Evolutionary conservation across 1,139 yeast genomes (phyloP).

Genomic region (Saccharomyces hybrid): DNA sequence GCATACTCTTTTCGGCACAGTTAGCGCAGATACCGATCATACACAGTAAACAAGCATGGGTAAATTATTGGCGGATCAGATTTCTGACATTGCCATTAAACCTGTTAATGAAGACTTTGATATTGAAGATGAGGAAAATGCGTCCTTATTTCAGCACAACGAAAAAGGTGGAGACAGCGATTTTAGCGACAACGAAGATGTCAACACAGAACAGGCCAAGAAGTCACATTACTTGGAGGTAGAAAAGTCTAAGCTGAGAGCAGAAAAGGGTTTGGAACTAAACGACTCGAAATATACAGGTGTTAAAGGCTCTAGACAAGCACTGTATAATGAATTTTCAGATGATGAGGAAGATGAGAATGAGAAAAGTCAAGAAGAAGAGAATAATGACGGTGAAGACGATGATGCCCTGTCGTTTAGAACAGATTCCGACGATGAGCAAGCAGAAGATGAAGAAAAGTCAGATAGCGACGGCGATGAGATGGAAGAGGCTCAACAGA

Average conservation of each 20-base stretch:
- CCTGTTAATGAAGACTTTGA: slow-evolving; percentile 63
- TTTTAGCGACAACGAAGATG: slow-evolving; percentile 15
- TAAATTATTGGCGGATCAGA: slow-evolving; percentile 55
- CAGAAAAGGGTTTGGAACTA: slow-evolving; percentile 39
- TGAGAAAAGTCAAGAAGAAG: slow-evolving; percentile 13
- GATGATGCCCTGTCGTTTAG: slow-evolving; percentile 23
- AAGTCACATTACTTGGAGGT: slow-evolving; percentile 66
- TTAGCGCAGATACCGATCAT: neutral
- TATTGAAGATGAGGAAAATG: slow-evolving; percentile 58
- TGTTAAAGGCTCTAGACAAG: slow-evolving; percentile 49
- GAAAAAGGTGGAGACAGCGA: slow-evolving; percentile 22
- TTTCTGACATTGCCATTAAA: slow-evolving; percentile 48
- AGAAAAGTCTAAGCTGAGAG: slow-evolving; percentile 60
- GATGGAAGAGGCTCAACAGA: slow-evolving; percentile 31
- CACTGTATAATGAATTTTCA: slow-evolving; percentile 33
- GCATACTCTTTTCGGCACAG: neutral
- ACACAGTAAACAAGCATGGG: slow-evolving; percentile 11
- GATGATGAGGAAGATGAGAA: slow-evolving; percentile 18
- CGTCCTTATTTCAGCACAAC: slow-evolving; percentile 32
- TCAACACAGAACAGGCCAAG: slow-evolving; percentile 36
- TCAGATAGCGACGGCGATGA: slow-evolving; percentile 31
- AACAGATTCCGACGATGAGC: slow-evolving; percentile 29
- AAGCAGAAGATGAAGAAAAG: slow-evolving; percentile 23
- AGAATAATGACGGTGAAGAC: slow-evolving; percentile 1
- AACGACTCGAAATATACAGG: slow-evolving; percentile 62